Evolutionary conservation across 352 stramenopile species (phyloP).

Genomic region (Blastocystis hominis): DNA sequence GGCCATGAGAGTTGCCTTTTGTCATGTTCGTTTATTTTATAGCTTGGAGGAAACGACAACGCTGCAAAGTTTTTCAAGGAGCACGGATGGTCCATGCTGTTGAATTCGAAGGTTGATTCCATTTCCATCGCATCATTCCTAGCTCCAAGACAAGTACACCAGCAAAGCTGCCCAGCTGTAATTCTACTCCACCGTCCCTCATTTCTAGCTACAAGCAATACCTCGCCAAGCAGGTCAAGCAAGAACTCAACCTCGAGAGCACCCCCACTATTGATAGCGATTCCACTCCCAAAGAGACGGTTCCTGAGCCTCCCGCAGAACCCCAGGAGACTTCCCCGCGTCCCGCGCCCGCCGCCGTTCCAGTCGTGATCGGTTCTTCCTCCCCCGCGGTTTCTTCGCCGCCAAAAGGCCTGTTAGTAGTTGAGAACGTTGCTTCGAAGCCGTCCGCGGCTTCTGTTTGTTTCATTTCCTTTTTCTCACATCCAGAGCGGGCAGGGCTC

Average conservation of each 20-base stretch:
- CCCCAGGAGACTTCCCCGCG: neutral
- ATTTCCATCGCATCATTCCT: neutral
- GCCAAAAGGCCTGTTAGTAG: neutral
- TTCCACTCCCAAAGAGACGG: neutral
- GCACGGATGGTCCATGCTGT: constrained; percentile 46
- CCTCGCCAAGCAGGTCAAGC: constrained; percentile 1
- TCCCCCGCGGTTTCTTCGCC: neutral
- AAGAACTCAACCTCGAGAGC: constrained; percentile 39
- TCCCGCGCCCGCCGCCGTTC: neutral
- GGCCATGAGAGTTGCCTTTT: constrained; percentile 6
- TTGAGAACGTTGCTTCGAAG: neutral
- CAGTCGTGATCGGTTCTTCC: neutral
- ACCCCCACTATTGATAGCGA: constrained; percentile 10
- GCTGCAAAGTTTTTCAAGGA: constrained; percentile 50
- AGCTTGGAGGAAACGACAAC: constrained; percentile 53
- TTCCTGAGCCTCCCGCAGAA: neutral
- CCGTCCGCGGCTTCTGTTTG: neutral
- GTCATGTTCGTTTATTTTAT: neutral
- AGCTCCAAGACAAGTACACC: constrained; percentile 54
- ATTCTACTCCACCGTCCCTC: too few relatives aligned
- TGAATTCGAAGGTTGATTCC: constrained; percentile 27
- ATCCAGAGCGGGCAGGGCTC: neutral
- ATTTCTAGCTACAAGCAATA: constrained; percentile 46
- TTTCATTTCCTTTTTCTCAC: neutral
- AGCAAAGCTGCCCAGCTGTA: constrained; percentile 43